Base-by-base conservation (phyloP, 805 yeast species). In the Metschnikowia corniflorae region DNA sequence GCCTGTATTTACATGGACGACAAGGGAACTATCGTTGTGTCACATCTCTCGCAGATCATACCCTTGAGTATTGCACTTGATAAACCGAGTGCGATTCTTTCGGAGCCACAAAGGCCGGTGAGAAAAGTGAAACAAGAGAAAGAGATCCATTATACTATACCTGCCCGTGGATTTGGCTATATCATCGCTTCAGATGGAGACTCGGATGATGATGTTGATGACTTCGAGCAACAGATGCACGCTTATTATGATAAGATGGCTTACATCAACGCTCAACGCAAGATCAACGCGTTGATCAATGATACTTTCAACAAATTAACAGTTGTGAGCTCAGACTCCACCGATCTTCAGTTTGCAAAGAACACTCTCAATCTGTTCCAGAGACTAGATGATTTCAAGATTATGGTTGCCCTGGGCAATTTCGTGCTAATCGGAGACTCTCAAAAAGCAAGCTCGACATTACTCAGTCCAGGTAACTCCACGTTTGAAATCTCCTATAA, bases 151-250 rank as follows among this genome's bases (percentile, higher is more conserved):
- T 48, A 48, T 27, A 26, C 29, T 7, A 39, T 30, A 16, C 46
- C 44, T 4, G 20, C 25, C 4, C 40, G 41, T 6, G 52, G 52
- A 0, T 48, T 48, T 18, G 52, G 52, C 2, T 46, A 28, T 10
- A 26, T 37, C 14, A 36, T 44, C 7, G 43, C 35, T 3, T 24
- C 35, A 9, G 44, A 35, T 3, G 25, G 32, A 2, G 39, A 33
- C 7, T 43, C 30, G 10, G 37, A 29, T 2, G 19, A 14, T 4
- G 35, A 35, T 2, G 35, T 27, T 6, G 32, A 10, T 9, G 17
- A 14, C 8, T 23, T 25, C 12, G 37, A 37, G 18, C n/a, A 5
- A 12, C 17, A 37, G 22, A 27, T 37, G 33, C 32, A 23, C 10
- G 19, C 24, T 6, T 37, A 37, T 15, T 10, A 10, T 5, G 36